phyloP scores from a whole-genome alignment of 768 basidiomycete species.

The Rhodotorula paludigena region DNA sequence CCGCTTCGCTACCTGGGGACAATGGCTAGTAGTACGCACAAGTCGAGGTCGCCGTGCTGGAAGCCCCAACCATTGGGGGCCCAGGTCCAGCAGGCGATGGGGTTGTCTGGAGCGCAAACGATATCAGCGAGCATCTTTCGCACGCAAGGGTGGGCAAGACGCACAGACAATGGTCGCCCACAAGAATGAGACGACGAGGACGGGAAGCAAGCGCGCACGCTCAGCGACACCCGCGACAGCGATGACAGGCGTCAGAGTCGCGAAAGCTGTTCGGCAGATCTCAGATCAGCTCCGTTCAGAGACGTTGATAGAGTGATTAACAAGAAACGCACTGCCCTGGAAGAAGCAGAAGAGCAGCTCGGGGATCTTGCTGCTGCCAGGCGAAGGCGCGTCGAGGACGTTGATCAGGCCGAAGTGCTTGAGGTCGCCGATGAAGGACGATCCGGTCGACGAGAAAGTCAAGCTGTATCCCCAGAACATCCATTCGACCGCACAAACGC shows the following conservation, averaged over 20 bases:
- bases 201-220: constrained; percentile 68
- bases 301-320: too few species aligned
- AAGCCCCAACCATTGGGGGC: constrained; percentile 74
- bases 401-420: constrained; percentile 68
- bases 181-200: constrained; percentile 66
- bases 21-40: neutral
- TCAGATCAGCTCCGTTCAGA: neutral
- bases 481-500: constrained; percentile 32
- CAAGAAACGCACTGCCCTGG: constrained; percentile 29
- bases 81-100: constrained; percentile 80
- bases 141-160: too few species aligned
- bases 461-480: constrained; percentile 33
- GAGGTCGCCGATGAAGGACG: constrained; percentile 77
- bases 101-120: too few species aligned
- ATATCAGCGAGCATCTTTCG: too few species aligned
- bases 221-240: constrained; percentile 63
- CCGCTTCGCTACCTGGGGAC: too few species aligned
- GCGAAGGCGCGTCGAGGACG: constrained; percentile 66
- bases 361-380: constrained; percentile 74
- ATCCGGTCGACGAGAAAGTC: constrained; percentile 24
- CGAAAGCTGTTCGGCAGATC: neutral
- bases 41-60: constrained; percentile 46
- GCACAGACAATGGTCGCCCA: constrained; percentile 65
- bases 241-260: constrained; percentile 54
- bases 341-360: constrained; percentile 78